phyloP scores from a whole-genome alignment of 1,284 basidiomycete species.

The Ceratobasidium sp. region DNA sequence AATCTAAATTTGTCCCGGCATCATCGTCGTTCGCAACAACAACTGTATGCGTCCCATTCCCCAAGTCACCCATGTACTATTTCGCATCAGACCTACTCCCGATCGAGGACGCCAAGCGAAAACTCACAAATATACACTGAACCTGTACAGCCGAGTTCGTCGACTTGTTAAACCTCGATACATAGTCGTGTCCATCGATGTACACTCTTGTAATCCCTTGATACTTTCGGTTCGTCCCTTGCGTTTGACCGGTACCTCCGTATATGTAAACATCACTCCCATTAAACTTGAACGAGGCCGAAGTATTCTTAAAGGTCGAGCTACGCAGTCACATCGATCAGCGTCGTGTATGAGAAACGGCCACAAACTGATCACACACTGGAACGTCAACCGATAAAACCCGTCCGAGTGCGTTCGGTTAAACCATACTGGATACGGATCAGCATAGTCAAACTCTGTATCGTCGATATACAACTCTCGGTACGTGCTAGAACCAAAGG shows the following conservation, averaged over 20 bases:
- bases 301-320: neutral
- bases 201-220: neutral
- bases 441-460: slow-evolving; percentile 10
- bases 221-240: slow-evolving; percentile 8
- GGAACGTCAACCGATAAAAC: neutral
- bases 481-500: neutral
- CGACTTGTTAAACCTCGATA: neutral
- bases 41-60: slow-evolving; percentile 1
- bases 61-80: neutral
- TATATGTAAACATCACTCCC: slow-evolving; percentile 17
- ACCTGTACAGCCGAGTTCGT: neutral
- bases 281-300: neutral
- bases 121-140: slow-evolving; percentile 5
- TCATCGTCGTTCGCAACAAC: neutral
- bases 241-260: neutral
- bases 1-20: neutral
- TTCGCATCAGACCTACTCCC: neutral
- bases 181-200: neutral
- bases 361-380: slow-evolving; percentile 1
- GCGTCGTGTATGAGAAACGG: too few relatives aligned
- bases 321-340: neutral
- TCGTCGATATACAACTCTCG: neutral
- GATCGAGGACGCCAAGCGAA: neutral
- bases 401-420: neutral
- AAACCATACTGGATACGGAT: neutral